Percentiles rank a stretch among this genome's conserved stretches.
Conservation (phyloP, 2,329 filamentous ascomycete genomes). For the Coniochaeta pulveracea region DNA sequence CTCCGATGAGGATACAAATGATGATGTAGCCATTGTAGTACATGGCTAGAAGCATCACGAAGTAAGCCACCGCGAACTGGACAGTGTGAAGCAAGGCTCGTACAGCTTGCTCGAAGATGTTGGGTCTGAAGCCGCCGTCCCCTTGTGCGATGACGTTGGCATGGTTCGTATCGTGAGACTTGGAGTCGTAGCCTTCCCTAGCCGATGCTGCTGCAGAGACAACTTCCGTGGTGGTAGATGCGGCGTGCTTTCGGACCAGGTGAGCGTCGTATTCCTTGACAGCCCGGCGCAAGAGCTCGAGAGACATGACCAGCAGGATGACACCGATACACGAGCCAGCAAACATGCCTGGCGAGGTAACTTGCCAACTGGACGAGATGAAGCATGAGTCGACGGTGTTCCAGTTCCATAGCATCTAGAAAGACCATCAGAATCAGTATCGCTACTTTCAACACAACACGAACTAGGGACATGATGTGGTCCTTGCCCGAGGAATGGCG, state of each 20-base stretch:
- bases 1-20: constrained; percentile 69
- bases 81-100: constrained; percentile 57
- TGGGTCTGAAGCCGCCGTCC: constrained; percentile 36
- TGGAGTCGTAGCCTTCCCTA: constrained; percentile 14
- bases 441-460: no score
- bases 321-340: constrained; percentile 72
- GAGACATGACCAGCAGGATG: constrained; percentile 57
- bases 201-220: constrained; percentile 9
- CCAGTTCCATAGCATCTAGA: constrained; percentile 73
- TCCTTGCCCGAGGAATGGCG: no score
- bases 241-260: constrained; percentile 40
- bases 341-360: constrained; percentile 60
- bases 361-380: constrained; percentile 57
- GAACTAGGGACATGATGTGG: no score
- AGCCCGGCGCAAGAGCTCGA: constrained; percentile 61
- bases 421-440: constrained; percentile 1
- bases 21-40: constrained; percentile 65
- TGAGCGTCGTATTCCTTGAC: constrained; percentile 63
- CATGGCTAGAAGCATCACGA: constrained; percentile 63
- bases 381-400: constrained; percentile 64
- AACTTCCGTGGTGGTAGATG: no score
- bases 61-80: constrained; percentile 66
- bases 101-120: constrained; percentile 50
- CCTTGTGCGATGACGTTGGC: constrained; percentile 6
- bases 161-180: constrained; percentile 4